Evolutionary conservation across 2,329 filamentous ascomycete genomes (phyloP), one percentile per base, ranked within the genome.

Genomic region (Calonectria montana): DNA sequence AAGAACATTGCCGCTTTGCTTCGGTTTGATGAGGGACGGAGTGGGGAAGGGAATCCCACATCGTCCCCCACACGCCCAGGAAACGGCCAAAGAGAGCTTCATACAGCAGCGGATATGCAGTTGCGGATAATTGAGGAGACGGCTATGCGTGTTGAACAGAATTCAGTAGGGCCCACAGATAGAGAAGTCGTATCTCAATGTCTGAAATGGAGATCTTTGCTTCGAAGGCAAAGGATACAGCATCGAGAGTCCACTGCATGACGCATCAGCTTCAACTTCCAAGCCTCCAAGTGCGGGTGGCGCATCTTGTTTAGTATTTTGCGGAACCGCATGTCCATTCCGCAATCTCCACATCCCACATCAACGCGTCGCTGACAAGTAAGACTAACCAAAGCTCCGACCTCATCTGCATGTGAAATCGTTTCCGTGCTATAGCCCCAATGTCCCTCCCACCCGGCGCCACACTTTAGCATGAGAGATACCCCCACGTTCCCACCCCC

Each of bases 401-500:
- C 13, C 12, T 13, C 8, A 47, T n/a, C 8, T n/a, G 43, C n/a
- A 47, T 47, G 43, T 47, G 43, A 47, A n/a, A 47, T 23, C 12
- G 43, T 47, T 47, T 47, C 41, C 43, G 43, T n/a, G 9, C n/a
- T 12, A 47, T 9, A 23, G 21, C 43, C 43, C 43, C n/a, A 47
- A 47, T 12, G 10, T 47, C 37, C 31, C 31, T n/a, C 15, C 21
- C 21, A 23, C 23, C 35, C 23, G 27, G 48, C 48, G 48, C 48
- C 53, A 59, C 53, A 25, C 53, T 21, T 7, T 25, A 37, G 53
- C 53, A 13, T 9, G 31, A 7, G 9, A 25, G 4, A 23, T 8
- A 35, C 53, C 53, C 53, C 53, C 53, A 59, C 53, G n/a, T 59
- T 35, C 37, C 53, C 53, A 39, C 53, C 53, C 53, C 53, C 31